Percentiles rank a stretch among this genome's conserved stretches.
Evolutionary conservation across 495 filamentous ascomycete genomes (phyloP).

Genomic region (Hypoxylon perforatum): DNA sequence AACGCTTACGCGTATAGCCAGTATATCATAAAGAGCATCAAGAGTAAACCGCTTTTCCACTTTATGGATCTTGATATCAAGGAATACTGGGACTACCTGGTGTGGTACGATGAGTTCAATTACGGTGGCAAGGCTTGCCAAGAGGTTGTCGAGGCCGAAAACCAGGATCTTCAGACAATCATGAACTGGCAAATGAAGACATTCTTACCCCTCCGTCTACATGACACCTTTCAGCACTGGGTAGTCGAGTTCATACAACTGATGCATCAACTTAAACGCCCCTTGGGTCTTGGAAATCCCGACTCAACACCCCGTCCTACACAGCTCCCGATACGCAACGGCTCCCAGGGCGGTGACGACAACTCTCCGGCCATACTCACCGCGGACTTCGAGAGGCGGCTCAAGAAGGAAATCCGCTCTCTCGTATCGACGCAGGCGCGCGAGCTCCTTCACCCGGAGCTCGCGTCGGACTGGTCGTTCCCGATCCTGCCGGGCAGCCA

Average conservation of each 20-base stretch:
- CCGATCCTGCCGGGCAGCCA: conserved; percentile 79
- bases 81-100: conserved; percentile 99
- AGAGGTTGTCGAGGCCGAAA: conserved; percentile 81
- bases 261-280: conserved; percentile 87
- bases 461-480: conserved; percentile 88
- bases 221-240: conserved; percentile 90
- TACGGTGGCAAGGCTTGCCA: conserved; percentile 94
- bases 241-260: conserved; percentile 93
- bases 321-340: conserved; percentile 71
- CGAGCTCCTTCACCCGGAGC: conserved; percentile 89
- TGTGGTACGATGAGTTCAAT: conserved; percentile 99
- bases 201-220: conserved; percentile 83
- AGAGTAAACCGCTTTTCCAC: conserved; percentile 92
- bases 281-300: conserved; percentile 58
- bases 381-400: conserved; percentile 82
- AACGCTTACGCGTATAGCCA: conserved; percentile 97
- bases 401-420: conserved; percentile 85
- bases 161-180: conserved; percentile 88
- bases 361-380: conserved; percentile 73
- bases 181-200: conserved; percentile 98
- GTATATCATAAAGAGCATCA: conserved; percentile 96
- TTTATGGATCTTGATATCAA: conserved; percentile 98
- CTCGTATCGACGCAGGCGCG: conserved; percentile 85
- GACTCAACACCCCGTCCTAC: conserved; percentile 78
- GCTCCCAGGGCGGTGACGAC: conserved; percentile 66